Evolutionary conservation across 352 stramenopile species (phyloP).

Genomic region (Halophytophthora batemanensis): DNA sequence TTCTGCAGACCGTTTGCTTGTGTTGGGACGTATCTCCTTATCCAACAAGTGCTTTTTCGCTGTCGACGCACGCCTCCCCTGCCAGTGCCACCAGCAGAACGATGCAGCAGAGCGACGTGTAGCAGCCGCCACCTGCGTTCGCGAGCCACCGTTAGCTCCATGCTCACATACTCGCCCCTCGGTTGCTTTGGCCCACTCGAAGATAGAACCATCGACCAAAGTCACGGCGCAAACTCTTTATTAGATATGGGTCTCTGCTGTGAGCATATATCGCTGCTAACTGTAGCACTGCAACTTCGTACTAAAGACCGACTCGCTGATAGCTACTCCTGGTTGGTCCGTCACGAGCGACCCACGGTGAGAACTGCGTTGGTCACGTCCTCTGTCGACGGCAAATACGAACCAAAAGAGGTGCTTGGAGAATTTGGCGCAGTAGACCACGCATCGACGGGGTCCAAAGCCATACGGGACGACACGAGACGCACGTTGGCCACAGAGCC

Average conservation of each 20-base stretch:
- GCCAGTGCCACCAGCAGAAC: too few relatives aligned
- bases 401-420: constrained; percentile 1
- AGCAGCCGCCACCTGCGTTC: too few relatives aligned
- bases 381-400: neutral
- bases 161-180: too few relatives aligned
- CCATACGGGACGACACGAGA: constrained; percentile 53
- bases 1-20: too few relatives aligned
- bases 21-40: too few relatives aligned
- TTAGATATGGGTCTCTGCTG: neutral
- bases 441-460: constrained; percentile 16
- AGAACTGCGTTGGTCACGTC: constrained; percentile 5
- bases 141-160: too few relatives aligned
- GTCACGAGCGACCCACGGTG: constrained; percentile 12
- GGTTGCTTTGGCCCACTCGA: too few relatives aligned
- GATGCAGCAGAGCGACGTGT: too few relatives aligned
- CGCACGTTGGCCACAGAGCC: constrained; percentile 40
- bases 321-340: constrained; percentile 14
- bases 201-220: too few relatives aligned
- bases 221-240: neutral
- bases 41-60: too few relatives aligned
- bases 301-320: neutral
- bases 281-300: neutral
- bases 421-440: neutral
- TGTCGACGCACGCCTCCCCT: too few relatives aligned
- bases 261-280: too few relatives aligned